Conservation (phyloP, 208 protist species). For the Leishmania arabica region DNA sequence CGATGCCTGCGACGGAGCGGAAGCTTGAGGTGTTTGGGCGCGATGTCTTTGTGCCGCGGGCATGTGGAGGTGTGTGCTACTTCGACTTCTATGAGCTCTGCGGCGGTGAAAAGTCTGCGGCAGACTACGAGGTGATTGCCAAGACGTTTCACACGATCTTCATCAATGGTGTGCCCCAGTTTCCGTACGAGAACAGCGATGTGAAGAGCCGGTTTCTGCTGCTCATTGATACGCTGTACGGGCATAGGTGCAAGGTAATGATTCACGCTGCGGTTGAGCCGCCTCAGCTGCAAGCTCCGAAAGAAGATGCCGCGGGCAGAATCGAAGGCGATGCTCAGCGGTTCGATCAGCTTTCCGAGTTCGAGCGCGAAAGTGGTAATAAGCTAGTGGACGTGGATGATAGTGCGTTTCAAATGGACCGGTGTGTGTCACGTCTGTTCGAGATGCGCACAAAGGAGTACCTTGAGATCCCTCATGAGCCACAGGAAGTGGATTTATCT, state of each 20-base stretch:
- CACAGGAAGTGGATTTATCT: constrained; percentile 26
- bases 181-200: constrained; percentile 73
- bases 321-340: constrained; percentile 20
- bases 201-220: constrained; percentile 88
- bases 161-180: constrained; percentile 83
- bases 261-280: constrained; percentile 68
- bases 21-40: constrained; percentile 80
- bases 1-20: constrained; percentile 51
- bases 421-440: constrained; percentile 80
- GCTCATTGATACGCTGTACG: constrained; percentile 91
- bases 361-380: constrained; percentile 72
- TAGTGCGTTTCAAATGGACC: constrained; percentile 85
- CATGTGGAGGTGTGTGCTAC: constrained; percentile 74
- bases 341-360: constrained; percentile 64
- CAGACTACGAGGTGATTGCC: constrained; percentile 88
- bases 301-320: constrained; percentile 30
- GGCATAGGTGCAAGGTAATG: constrained; percentile 83
- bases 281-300: constrained; percentile 49
- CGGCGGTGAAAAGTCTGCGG: constrained; percentile 61
- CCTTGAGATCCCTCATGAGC: constrained; percentile 59
- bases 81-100: constrained; percentile 89
- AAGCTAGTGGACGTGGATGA: constrained; percentile 71
- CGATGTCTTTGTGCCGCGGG: constrained; percentile 63
- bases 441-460: constrained; percentile 92
- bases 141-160: constrained; percentile 90